phyloP scores from a whole-genome alignment of 805 yeast genomes.

The Yarrowia sp. region DNA sequence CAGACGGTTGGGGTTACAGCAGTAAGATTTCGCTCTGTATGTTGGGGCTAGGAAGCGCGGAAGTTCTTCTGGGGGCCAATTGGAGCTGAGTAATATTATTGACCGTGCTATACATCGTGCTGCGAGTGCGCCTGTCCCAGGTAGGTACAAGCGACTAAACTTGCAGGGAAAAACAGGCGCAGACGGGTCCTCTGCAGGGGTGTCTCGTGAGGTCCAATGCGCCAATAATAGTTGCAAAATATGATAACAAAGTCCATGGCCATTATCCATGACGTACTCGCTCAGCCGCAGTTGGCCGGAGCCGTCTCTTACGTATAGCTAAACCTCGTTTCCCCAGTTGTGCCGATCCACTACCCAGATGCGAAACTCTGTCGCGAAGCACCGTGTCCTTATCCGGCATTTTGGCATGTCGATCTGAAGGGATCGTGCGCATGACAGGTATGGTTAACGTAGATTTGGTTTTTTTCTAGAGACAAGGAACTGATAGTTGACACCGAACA shows the following conservation, averaged over 20 bases:
- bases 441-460: constrained; percentile 3
- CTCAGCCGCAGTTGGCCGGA: background rate
- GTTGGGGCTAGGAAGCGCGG: constrained; percentile 1
- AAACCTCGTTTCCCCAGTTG: background rate
- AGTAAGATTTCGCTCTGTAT: background rate
- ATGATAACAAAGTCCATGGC: no score
- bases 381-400: background rate
- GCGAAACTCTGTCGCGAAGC: constrained; percentile 4
- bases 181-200: no score
- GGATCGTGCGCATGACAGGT: constrained; percentile 11
- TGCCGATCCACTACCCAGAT: background rate
- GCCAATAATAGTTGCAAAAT: no score
- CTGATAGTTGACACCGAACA: no score
- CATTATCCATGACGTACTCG: no score
- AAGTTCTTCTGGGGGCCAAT: background rate
- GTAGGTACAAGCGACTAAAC: background rate
- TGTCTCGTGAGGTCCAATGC: no score
- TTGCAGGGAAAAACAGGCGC: no score
- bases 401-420: constrained; percentile 13
- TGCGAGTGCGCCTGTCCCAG: background rate
- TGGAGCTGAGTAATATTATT: background rate
- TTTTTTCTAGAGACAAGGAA: no score
- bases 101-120: no score
- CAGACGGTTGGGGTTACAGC: background rate
- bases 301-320: background rate